Evolutionary conservation across 805 yeast genomes (phyloP).

Genomic region (Lachancea dasiensis): DNA sequence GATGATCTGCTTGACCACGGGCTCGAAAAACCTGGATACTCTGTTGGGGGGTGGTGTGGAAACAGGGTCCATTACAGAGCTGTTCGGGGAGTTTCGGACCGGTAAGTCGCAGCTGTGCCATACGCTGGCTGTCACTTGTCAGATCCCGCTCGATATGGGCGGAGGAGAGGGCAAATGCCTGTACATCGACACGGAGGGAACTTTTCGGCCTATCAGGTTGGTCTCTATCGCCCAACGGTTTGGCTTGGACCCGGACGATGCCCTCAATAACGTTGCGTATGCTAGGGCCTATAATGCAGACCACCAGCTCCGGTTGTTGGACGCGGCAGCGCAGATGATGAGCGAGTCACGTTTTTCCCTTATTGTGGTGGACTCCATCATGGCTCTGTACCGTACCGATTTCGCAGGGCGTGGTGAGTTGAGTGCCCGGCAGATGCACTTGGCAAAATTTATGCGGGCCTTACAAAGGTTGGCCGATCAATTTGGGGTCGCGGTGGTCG

Average conservation of each 20-base stretch:
- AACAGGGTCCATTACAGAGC: constrained; percentile 94
- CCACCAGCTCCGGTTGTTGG: constrained; percentile 81
- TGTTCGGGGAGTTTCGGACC: constrained; percentile 95
- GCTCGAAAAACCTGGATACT: constrained; percentile 90
- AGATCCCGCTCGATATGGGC: constrained; percentile 91
- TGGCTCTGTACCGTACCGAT: constrained; percentile 95
- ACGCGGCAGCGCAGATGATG: constrained; percentile 94
- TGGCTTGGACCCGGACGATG: constrained; percentile 87
- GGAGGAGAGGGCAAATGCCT: constrained; percentile 98
- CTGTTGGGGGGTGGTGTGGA: constrained; percentile 94
- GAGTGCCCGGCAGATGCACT: constrained; percentile 89
- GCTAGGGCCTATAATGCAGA: constrained; percentile 97
- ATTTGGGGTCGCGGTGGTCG: constrained; percentile 94
- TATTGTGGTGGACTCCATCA: constrained; percentile 91
- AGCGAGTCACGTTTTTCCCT: constrained; percentile 85
- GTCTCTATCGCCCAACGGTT: constrained; percentile 87
- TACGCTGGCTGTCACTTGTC: constrained; percentile 94
- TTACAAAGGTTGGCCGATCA: constrained; percentile 94
- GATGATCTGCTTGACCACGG: constrained; percentile 89
- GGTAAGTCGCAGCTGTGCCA: constrained; percentile 97
- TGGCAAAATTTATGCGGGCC: constrained; percentile 87
- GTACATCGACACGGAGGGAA: constrained; percentile 95
- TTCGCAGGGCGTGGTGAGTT: constrained; percentile 93
- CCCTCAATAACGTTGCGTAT: constrained; percentile 94
- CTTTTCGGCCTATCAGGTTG: constrained; percentile 87